phyloP scores from a whole-genome alignment of 805 yeast genomes.

The Ogataea trehalophila region DNA sequence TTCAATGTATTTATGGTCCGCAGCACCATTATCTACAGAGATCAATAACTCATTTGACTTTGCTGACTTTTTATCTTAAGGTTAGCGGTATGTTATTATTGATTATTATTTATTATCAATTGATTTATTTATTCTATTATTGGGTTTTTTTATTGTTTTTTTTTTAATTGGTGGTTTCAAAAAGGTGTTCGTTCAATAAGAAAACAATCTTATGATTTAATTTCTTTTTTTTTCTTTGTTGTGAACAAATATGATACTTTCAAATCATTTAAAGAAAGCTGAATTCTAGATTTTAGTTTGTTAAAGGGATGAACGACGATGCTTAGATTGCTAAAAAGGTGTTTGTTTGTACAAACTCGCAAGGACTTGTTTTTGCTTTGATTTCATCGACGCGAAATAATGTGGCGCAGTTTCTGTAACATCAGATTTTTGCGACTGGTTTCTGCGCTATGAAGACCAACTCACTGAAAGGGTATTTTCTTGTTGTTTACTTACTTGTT shows the following conservation, averaged over 20 bases:
- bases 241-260: no score
- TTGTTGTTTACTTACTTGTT: no score
- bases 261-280: no score
- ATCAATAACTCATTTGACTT: constrained; percentile 27
- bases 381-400: constrained; percentile 22
- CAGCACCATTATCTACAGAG: constrained; percentile 36
- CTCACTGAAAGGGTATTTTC: background rate
- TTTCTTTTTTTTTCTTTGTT: no score
- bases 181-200: no score
- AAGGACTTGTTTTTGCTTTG: background rate
- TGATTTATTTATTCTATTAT: background rate
- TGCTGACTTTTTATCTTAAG: constrained; percentile 25
- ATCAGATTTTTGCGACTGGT: constrained; percentile 21
- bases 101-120: background rate
- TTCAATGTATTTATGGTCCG: constrained; percentile 25
- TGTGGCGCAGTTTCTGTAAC: constrained; percentile 24
- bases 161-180: background rate
- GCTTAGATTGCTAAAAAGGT: no score
- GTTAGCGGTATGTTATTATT: background rate
- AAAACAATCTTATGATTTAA: no score
- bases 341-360: no score
- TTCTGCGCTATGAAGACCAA: constrained; percentile 14
- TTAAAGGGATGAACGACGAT: no score
- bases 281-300: no score
- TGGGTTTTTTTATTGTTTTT: background rate